Evolutionary conservation across 2,329 filamentous ascomycete species (phyloP).

Genomic region (Penicillium sp.): DNA sequence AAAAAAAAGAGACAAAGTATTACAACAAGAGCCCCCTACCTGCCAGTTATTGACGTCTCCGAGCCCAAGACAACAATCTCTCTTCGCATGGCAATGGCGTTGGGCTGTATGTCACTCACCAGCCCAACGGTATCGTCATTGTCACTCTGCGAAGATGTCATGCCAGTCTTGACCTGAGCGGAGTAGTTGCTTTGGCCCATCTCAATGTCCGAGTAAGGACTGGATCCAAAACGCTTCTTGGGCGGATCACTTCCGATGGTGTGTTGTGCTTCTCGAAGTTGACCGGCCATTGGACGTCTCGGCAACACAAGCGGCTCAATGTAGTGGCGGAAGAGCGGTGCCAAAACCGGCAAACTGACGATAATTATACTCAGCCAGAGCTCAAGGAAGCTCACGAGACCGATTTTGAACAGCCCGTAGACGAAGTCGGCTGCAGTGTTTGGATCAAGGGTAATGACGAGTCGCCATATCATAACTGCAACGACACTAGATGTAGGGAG

Average conservation of each 20-base stretch:
- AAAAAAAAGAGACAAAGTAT: no score
- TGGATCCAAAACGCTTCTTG: neutral
- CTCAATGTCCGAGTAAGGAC: slow-evolving; percentile 1
- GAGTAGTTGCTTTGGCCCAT: slow-evolving; percentile 4
- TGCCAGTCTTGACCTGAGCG: slow-evolving; percentile 3
- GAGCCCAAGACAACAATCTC: slow-evolving; percentile 3
- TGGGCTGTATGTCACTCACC: slow-evolving; percentile 6
- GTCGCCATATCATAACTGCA: slow-evolving; percentile 8
- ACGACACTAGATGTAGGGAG: slow-evolving; percentile 1
- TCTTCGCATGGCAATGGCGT: slow-evolving; percentile 4
- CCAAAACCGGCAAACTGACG: slow-evolving; percentile 5
- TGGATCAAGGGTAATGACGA: slow-evolving; percentile 6
- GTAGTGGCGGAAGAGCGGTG: slow-evolving; percentile 8
- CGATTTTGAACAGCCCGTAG: slow-evolving; percentile 5
- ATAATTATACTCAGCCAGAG: slow-evolving; percentile 11
- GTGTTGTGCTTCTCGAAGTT: slow-evolving; percentile 5
- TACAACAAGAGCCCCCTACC: no score
- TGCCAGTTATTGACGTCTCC: neutral
- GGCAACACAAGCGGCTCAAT: slow-evolving; percentile 4
- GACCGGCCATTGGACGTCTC: slow-evolving; percentile 2
- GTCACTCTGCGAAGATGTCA: slow-evolving; percentile 4
- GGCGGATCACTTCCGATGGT: slow-evolving; percentile 7
- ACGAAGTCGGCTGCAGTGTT: slow-evolving; percentile 3
- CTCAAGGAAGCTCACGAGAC: slow-evolving; percentile 8
- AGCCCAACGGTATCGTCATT: slow-evolving; percentile 1